phyloP scores from a whole-genome alignment of 208 protist species.

The Crithidia expoeki region DNA sequence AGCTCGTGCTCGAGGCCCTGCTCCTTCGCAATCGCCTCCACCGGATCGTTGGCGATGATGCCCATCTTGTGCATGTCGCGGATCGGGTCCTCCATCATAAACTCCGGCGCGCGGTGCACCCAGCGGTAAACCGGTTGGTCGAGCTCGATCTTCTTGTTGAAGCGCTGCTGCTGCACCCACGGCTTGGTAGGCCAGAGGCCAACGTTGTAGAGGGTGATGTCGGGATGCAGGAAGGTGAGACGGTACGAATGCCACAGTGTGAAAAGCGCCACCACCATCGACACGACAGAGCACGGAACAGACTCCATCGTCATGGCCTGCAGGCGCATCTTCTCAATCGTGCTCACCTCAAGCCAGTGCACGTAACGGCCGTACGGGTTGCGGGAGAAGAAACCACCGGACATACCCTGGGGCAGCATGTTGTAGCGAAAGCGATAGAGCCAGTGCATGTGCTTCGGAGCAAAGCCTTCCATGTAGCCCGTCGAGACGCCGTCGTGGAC shows the following conservation, averaged over 20 bases:
- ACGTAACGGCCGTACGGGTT: slow-evolving; percentile 84
- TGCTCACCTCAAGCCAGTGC: slow-evolving; percentile 88
- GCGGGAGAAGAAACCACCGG: slow-evolving; percentile 74
- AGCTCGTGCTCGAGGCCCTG: slow-evolving; percentile 70
- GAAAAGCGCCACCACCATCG: slow-evolving; percentile 49
- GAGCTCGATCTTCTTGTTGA: slow-evolving; percentile 82
- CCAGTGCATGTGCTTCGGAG: slow-evolving; percentile 67
- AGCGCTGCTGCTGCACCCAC: slow-evolving; percentile 80
- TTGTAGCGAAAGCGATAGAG: slow-evolving; percentile 90
- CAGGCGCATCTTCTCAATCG: slow-evolving; percentile 81
- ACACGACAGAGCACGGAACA: slow-evolving; percentile 53
- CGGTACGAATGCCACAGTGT: slow-evolving; percentile 74
- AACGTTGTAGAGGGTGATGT: slow-evolving; percentile 83
- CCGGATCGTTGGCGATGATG: slow-evolving; percentile 74
- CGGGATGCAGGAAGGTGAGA: slow-evolving; percentile 74
- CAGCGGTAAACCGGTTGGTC: slow-evolving; percentile 79
- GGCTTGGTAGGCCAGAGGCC: slow-evolving; percentile 74
- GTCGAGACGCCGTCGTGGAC: slow-evolving; percentile 76
- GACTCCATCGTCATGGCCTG: slow-evolving; percentile 63
- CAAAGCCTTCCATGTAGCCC: slow-evolving; percentile 77
- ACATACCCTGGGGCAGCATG: slow-evolving; percentile 64
- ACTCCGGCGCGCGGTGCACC: slow-evolving; percentile 74
- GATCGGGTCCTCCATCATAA: slow-evolving; percentile 64
- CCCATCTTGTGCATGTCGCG: slow-evolving; percentile 68
- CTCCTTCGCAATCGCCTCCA: slow-evolving; percentile 64